A percentile compares a stretch with the other conserved stretches of the same genome.
Conservation (phyloP, 805 yeast genomes). For the Metschnikowia santaceciliae region DNA sequence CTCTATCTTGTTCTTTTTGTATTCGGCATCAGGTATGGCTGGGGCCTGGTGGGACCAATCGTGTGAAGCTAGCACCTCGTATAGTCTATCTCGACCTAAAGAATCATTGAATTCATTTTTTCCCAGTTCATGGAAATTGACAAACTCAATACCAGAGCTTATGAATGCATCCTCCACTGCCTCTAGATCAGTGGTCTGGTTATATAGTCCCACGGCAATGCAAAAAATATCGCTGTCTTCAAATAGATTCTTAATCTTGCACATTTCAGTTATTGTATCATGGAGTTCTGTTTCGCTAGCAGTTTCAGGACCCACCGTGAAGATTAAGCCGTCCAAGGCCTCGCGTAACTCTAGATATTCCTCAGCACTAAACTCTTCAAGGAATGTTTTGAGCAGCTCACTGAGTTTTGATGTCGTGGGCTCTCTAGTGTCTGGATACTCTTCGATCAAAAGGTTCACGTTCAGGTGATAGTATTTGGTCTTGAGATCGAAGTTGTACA, state of each 20-base stretch:
- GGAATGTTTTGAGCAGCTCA: conserved; percentile 30
- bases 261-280: not conserved
- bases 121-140: conserved; percentile 30
- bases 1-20: conserved; percentile 20
- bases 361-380: conserved; percentile 30
- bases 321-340: conserved; percentile 42
- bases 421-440: conserved; percentile 28
- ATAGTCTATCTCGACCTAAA: conserved; percentile 39
- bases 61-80: conserved; percentile 46
- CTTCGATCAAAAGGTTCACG: conserved; percentile 34
- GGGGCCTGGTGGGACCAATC: conserved; percentile 39
- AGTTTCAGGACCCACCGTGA: conserved; percentile 32
- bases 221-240: conserved; percentile 28
- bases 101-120: conserved; percentile 42
- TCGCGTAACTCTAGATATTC: conserved; percentile 44
- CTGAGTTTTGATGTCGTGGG: conserved; percentile 4
- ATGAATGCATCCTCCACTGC: conserved; percentile 39
- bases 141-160: conserved; percentile 40
- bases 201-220: conserved; percentile 30
- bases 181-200: conserved; percentile 6
- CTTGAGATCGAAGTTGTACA: conserved; percentile 21
- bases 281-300: conserved; percentile 16
- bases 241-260: conserved; percentile 7
- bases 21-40: conserved; percentile 9
- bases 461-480: conserved; percentile 32